Base-by-base conservation (phyloP, 768 basidiomycete genomes). In the Solioccasus polychromus region DNA sequence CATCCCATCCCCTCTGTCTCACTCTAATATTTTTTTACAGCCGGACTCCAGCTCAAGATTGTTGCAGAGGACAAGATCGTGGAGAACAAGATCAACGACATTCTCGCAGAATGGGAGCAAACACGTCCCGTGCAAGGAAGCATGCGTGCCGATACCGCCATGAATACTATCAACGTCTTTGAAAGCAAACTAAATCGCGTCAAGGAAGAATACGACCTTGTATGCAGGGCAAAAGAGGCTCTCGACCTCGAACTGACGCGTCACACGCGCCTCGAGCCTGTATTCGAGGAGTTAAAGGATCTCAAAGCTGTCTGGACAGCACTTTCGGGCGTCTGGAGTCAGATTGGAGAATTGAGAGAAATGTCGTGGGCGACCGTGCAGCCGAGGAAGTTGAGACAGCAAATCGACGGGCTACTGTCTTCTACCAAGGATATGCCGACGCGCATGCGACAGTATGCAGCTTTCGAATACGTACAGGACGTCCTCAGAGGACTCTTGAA, bases 341-440 rank as follows among this genome's bases (percentile, higher is more conserved):
- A 95, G 64, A 85, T 99, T 42, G 75, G 78, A 39, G 95, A 97
- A 60, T 67, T 99, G 44, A 73, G 89, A 41, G 96, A 99, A 59
- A 74, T 85, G 62, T 69, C 82, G 2, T 99, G 96, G 96, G 79
- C 88, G 1, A 90, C 87, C 0, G 85, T 98, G 30, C 93, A 94
- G 60, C 90, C 96, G 19, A 82, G 96, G 58, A 98, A 98, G 69
- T 63, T 99, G 46, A 83, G 96, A 55, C 90, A 94, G 59, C 88
- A 92, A 52, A 83, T 99, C 43, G 95, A 99, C 58, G 82, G 79
- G n/a, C 75, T 98, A 36, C 68, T 98, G 41, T 74, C 79, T 20
- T 92, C 92, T n/a, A 97, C 95, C 19, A 91, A 93, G 71, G 95
- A 98, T 38, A 97, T 99, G 95, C 96, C 96, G 1, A 95, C 91